Base-by-base conservation (phyloP, 306 rosid genomes). In the Gleditsia sinensis region DNA sequence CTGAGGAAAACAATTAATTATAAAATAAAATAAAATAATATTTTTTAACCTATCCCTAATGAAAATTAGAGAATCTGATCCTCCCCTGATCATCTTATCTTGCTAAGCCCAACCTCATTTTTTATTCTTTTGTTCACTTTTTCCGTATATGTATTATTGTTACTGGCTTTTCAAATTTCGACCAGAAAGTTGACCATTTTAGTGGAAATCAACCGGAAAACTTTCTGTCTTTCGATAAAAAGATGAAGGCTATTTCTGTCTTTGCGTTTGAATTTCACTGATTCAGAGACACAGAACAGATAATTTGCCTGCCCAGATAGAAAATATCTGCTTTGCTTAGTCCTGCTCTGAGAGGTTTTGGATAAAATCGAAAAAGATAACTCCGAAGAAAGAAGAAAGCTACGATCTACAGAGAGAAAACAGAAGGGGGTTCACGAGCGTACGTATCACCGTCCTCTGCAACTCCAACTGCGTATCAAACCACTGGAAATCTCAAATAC, bases 371-470 rank as follows among this genome's bases (percentile, higher is more conserved):
- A 17, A 32, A 74, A 72, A 67, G 34, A 51, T 25, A 53, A 60
- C 61, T 45, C 67, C 65, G 36, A 25, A 57, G 60, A 25, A 33
- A n/a, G 63, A 33, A 17, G 54, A 21, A 24, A n/a, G 36, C 32
- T 16, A 34, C 58, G 30, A 63, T 62, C 70, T 39, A 46, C 59
- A 25, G 12, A 30, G n/a, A 39, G 16, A 12, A 59, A 59, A 14
- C 63, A 28, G 9, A 32, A 4, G 23, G 50, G 69, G 24, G 71
- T 68, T 86, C 92, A 81, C 91, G 90, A 85, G 92, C 85, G 3
- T 60, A 61, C 27, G 80, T n/a, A 60, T 33, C 81, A 60, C 81
- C 78, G 78, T 42, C 73, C 39, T 77, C 78, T 70, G 74, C 77
- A 70, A 53, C 77, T 68, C 55, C 75, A 82, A 70, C 86, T 61